Base-by-base conservation (phyloP, 140 eudicot species). In the Anethum foeniculum region DNA sequence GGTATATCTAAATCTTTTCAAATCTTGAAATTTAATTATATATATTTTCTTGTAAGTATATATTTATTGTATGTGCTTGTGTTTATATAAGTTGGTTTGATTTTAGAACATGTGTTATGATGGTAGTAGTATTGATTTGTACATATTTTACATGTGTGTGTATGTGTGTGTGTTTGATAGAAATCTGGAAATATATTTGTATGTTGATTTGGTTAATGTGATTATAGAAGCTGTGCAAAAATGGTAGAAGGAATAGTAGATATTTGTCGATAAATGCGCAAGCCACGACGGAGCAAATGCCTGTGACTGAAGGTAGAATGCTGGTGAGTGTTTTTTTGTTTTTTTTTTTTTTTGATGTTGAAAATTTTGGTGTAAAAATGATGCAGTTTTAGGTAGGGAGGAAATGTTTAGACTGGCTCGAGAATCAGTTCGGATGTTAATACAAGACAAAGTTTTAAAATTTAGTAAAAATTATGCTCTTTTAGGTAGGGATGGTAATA, bases 291-390 rank as follows among this genome's bases (percentile, higher is more conserved):
- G 90, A 86, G 80, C 83, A 81, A 75, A 87, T 78, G 54, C 75
- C 92, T 10, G 81, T 77, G 5, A 79, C 93, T 28, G 93, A 90
- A 7, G 84, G 85, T 73, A 90, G 92, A 90, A 93, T 93, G 97
- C 88, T 93, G 90, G 98, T 88, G 77, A 75, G 80, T 77, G 14
- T 74, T 39, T 68, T 8, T 32, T 18, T 32, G 3, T 25, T 68
- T 67, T 6, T 32, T 5, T 3, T 64, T n/a, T 2, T 12, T 18
- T 62, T 62, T 23, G 1, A 32, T 68, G 43, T 62, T 62, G 18
- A 62, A 27, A 25, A 9, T 10, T 27, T 11, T 62, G 36, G 71
- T 62, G 5, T 28, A 41, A 41, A 56, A 23, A 56, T 56, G 65
- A 27, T 56, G 65, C 67, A 23, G 9, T 23, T 39, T 58, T 58